Base-by-base conservation (phyloP, 2,329 filamentous ascomycete genomes). In the Apiospora sp. region DNA sequence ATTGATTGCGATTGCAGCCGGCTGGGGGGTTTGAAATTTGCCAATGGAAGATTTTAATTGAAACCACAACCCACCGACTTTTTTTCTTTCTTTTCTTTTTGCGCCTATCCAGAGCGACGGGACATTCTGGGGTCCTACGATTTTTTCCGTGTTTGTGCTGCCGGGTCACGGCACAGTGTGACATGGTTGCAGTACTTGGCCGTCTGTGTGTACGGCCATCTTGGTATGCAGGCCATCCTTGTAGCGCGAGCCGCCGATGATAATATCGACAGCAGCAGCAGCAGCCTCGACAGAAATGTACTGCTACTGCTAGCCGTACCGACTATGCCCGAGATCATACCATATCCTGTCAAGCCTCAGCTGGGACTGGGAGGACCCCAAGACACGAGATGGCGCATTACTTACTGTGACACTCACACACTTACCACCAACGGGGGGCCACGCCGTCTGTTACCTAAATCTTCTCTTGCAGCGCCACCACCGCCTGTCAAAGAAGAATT, bases 221-320 rank as follows among this genome's bases (percentile, higher is more conserved):
- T 13, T 64, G 44, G 30, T 37, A 64, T 41, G 58, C 58, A 64
- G 13, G 58, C 34, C 19, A 41, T 41, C 58, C 58, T 41, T 64
- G 58, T 41, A 64, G 58, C 58, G 58, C 34, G 58, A 64, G 58
- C 58, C 58, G 58, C 58, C 58, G 58, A 64, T 64, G 58, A 64
- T 34, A 64, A 64, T 64, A 14, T 41, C 58, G 58, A 64, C 58
- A 64, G 27, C 24, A 12, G 30, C 24, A 12, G 30, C 30, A 34
- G 7, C 14, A 37, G 7, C 22, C 8, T 22, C 30, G 8, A 37
- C 14, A 61, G 51, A 4, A 6, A n/a, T n/a, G 46, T 49, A n/a
- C 46, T 44, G 37, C 37, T 41, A 41, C 37, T 30, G 13, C 30
- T 61, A n/a, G 30, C 19, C 30, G n/a, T 37, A 61, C 54, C 51